Percentiles rank a stretch among this genome's conserved stretches.
Conservation (phyloP, 345 rosid species). For the Toxicodendron radicans region DNA sequence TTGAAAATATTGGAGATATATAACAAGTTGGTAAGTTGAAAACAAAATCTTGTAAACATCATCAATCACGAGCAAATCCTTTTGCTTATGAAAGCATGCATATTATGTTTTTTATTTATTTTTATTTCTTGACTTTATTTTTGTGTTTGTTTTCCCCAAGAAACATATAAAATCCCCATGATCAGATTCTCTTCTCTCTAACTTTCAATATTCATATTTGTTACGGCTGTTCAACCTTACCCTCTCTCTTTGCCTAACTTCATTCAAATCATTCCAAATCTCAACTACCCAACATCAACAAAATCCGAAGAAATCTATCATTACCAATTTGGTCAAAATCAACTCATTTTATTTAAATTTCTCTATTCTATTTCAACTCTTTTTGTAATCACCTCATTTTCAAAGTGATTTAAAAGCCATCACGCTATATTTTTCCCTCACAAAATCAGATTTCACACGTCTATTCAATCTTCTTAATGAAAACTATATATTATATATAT, state of each 20-base stretch:
- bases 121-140: constrained; percentile 8
- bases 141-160: background rate
- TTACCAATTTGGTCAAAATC: constrained; percentile 15
- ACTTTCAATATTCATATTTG: constrained; percentile 8
- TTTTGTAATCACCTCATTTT: constrained; percentile 21
- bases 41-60: background rate
- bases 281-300: constrained; percentile 4
- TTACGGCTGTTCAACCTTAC: constrained; percentile 16
- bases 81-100: constrained; percentile 16
- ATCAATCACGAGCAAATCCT: constrained; percentile 14
- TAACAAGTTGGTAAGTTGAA: background rate
- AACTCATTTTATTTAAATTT: background rate
- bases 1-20: background rate
- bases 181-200: background rate
- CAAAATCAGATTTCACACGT: constrained; percentile 13
- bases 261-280: background rate
- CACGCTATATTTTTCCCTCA: constrained; percentile 11
- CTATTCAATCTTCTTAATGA: background rate
- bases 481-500: background rate
- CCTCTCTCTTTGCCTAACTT: constrained; percentile 15
- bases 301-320: constrained; percentile 22
- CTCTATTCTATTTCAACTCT: too few species aligned
- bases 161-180: background rate
- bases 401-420: constrained; percentile 17
- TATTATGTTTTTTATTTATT: too few species aligned